Base-by-base conservation (phyloP, 441 rosid genomes). In the Gossypium davidsonii region DNA sequence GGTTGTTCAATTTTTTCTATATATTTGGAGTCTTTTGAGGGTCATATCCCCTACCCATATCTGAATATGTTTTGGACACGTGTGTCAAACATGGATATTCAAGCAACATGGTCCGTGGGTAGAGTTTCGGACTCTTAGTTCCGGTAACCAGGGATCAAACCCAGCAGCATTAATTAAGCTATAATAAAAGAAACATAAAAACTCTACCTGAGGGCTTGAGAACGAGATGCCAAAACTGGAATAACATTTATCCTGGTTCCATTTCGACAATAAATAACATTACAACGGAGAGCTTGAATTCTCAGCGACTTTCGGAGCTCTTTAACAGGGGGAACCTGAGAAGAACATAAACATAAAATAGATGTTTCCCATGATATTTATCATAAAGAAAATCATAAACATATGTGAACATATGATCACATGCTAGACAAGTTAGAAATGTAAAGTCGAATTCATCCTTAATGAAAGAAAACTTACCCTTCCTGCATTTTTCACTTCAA, bases 121-220 rank as follows among this genome's bases (percentile, higher is more conserved):
- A 14, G 17, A 49, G 53, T 49, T 11, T 49, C 15, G 0, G 6
- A 49, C 6, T 49, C n/a, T 49, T 49, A 49, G 53, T 49, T 14
- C 53, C 6, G 3, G 53, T 49, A 15, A 49, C 18, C 5, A 5
- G 18, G 18, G 15, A 49, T 49, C 53, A 4, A 49, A n/a, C 53
- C 53, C 6, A 15, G 53, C 53, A 49, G 15, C 53, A n/a, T 49
- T 49, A 49, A 49, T 46, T 49, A 48, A 28, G 34, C 34, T 21
- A 28, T 28, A 65, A 39, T n/a, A 34, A 57, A 14, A 2, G 51
- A 3, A 17, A 21, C 59, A 11, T 25, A n/a, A 17, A 60, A 65
- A 61, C n/a, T 56, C n/a, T 83, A 95, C 99, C 99, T 90, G 46
- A 96, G 90, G 56, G 97, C 97, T 84, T 93, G 99, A 74, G 90